These are phyloP conservation scores for Diaporthe sp. DNA, from an alignment of 2,329 filamentous ascomycete species.

Conservation along the genomic window DNA sequence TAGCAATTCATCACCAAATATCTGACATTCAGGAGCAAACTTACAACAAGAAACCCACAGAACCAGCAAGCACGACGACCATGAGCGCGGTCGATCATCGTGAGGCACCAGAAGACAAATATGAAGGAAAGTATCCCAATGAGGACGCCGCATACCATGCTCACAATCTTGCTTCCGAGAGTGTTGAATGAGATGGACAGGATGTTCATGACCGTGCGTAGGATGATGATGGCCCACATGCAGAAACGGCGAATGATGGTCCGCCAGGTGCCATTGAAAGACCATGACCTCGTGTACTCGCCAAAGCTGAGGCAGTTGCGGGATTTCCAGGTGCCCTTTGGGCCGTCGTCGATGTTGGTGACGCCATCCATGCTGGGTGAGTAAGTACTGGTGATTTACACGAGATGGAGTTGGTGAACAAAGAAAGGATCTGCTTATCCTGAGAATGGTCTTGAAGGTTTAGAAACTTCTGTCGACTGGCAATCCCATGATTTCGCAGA, in stretches of 20 bases:
- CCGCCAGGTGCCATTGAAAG: constrained; percentile 4
- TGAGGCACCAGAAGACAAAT: constrained; percentile 36
- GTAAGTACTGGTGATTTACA: neutral
- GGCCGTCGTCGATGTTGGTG: neutral
- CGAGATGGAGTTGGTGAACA: too few relatives aligned
- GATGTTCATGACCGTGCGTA: constrained; percentile 26
- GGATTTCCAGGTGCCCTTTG: constrained; percentile 24
- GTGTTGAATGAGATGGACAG: constrained; percentile 2
- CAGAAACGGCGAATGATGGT: constrained; percentile 13
- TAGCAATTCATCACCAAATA: neutral
- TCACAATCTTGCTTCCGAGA: constrained; percentile 15
- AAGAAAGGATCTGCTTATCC: neutral
- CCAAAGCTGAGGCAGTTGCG: constrained; percentile 30
- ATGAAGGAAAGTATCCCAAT: constrained; percentile 22
- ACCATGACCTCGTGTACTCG: constrained; percentile 19
- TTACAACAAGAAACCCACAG: constrained; percentile 2
- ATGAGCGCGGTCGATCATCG: constrained; percentile 35
- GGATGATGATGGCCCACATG: constrained; percentile 35
- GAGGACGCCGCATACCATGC: constrained; percentile 16
- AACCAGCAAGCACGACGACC: constrained; percentile 11
- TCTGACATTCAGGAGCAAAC: neutral
- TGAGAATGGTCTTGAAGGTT: neutral
- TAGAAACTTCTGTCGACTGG: neutral
- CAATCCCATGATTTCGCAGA: rapidly evolving
- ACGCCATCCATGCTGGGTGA: constrained; percentile 11